Evolutionary conservation across 192 early-diverging fungal species (phyloP).

Genomic region (Gigaspora rosea): DNA sequence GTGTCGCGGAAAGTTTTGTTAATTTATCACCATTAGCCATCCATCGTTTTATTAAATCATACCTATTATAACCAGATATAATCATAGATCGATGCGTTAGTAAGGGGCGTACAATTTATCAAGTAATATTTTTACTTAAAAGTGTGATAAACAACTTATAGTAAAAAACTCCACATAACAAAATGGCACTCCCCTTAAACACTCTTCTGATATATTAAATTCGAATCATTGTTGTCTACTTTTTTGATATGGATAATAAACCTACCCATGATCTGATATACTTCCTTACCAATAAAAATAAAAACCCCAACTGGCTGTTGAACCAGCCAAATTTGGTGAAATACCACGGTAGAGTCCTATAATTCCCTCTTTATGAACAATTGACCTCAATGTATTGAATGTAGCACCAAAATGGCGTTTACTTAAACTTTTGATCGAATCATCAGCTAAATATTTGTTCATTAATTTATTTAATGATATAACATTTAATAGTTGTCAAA

Average conservation of each 20-base stretch:
- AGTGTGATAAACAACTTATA: too few species aligned
- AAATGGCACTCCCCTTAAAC: too few species aligned
- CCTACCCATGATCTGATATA: conserved; percentile 18
- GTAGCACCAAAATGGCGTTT: conserved; percentile 67
- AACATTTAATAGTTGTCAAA: not conserved
- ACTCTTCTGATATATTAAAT: too few species aligned
- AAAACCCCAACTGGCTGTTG: conserved; percentile 93
- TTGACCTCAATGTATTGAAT: conserved; percentile 58
- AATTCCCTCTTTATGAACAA: conserved; percentile 62
- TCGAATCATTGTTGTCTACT: not conserved
- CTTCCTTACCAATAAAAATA: conserved; percentile 91
- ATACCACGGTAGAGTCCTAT: conserved; percentile 91
- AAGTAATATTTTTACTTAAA: too few species aligned
- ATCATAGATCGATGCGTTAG: too few species aligned
- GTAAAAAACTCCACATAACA: too few species aligned
- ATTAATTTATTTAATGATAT: not conserved
- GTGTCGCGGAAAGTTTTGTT: conserved; percentile 64
- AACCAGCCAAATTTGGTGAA: conserved; percentile 85
- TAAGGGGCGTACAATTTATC: too few species aligned
- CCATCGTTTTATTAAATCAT: conserved; percentile 62
- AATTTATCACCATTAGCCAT: conserved; percentile 57
- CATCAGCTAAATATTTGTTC: conserved; percentile 44
- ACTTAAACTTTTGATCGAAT: conserved; percentile 41
- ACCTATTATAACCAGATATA: conserved; percentile 40
- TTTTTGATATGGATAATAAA: not conserved